Evolutionary conservation across 108 stramenopile genomes (phyloP).

Genomic region (Cyclotella atomus): DNA sequence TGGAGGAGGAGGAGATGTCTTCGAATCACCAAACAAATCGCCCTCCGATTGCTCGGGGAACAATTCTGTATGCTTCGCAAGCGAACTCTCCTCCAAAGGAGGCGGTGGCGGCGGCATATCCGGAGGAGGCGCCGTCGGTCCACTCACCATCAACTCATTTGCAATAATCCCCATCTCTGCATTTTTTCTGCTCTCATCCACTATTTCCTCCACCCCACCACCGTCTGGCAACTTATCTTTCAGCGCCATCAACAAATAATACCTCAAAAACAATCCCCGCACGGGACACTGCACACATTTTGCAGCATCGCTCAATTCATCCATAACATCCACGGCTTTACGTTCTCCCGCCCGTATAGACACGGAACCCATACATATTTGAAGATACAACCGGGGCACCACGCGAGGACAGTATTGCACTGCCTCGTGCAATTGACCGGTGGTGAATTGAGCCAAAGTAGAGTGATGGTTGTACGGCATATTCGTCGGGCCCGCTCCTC

Average conservation of each 20-base stretch:
- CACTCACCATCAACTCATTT: slow-evolving; percentile 26
- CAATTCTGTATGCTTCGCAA: neutral
- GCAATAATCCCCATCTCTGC: slow-evolving; percentile 24
- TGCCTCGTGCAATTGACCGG: slow-evolving; percentile 90
- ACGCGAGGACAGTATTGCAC: slow-evolving; percentile 95
- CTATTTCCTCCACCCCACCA: slow-evolving; percentile 51
- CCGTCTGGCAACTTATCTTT: slow-evolving; percentile 94
- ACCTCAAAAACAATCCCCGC: slow-evolving; percentile 97
- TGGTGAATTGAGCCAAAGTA: slow-evolving; percentile 56
- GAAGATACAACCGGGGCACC: slow-evolving; percentile 96
- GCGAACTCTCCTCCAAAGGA: neutral
- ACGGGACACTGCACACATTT: slow-evolving; percentile 99
- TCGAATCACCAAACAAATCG: neutral
- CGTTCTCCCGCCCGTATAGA: slow-evolving; percentile 87
- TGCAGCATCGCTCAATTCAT: slow-evolving; percentile 94
- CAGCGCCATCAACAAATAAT: slow-evolving; percentile 91
- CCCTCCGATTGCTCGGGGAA: slow-evolving; percentile 2
- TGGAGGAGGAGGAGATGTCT: slow-evolving; percentile 2
- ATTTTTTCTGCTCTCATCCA: slow-evolving; percentile 51
- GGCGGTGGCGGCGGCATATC: neutral
- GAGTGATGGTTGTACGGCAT: neutral
- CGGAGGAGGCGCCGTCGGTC: slow-evolving; percentile 22
- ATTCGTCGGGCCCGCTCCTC: slow-evolving; percentile 32
- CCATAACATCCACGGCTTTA: slow-evolving; percentile 82
- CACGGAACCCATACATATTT: slow-evolving; percentile 95